Conservation (phyloP, 306 rosid genomes). For the Sechiopsis laciniata region DNA sequence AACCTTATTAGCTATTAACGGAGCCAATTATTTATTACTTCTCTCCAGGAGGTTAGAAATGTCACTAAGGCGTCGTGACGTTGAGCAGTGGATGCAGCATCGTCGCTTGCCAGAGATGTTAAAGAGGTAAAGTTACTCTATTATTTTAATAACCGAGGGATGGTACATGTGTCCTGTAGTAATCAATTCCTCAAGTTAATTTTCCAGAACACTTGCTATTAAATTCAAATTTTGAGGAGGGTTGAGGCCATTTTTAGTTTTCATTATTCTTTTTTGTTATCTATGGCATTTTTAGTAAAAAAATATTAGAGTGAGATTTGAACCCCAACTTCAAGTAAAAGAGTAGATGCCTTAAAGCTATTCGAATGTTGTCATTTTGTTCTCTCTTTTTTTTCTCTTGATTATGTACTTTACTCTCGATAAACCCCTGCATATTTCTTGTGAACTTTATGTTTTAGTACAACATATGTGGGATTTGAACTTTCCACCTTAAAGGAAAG, state of each 20-base stretch:
- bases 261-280: not conserved
- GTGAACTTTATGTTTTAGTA: not conserved
- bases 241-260: not conserved
- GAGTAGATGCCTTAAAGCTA: not conserved
- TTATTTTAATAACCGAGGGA: conserved; percentile 4
- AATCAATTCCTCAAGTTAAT: not conserved
- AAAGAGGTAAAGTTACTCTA: conserved; percentile 36
- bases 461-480: too few relatives aligned
- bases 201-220: not conserved
- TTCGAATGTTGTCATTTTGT: not conserved
- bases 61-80: conserved; percentile 73
- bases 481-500: too few relatives aligned
- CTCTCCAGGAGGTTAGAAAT: conserved; percentile 61
- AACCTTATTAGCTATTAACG: not conserved
- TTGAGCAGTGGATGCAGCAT: conserved; percentile 90
- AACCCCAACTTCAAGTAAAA: not conserved
- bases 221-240: not conserved
- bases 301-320: not conserved
- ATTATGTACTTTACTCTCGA: not conserved
- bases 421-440: not conserved
- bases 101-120: conserved; percentile 63
- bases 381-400: not conserved
- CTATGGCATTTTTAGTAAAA: not conserved
- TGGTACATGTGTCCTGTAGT: not conserved
- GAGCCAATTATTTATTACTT: not conserved